A percentile compares a stretch with the other conserved stretches of the same genome.
Evolutionary conservation across 1,284 basidiomycete genomes (phyloP).

Genomic region (Coniferiporia weirii): DNA sequence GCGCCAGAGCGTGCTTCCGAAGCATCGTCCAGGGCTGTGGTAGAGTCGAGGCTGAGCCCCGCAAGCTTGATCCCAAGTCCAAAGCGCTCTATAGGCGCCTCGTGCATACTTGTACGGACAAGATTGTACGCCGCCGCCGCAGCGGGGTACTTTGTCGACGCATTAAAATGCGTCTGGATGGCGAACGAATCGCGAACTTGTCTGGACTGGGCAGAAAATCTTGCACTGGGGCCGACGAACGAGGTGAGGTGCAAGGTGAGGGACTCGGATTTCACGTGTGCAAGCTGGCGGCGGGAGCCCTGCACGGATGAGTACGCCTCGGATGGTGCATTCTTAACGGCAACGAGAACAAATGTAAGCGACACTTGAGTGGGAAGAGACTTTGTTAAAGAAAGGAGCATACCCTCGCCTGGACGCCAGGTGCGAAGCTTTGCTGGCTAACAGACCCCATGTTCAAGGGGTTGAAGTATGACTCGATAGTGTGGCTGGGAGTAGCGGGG

Average conservation of each 20-base stretch:
- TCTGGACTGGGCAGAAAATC: no score
- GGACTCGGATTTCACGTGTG: not conserved
- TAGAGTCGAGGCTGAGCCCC: not conserved
- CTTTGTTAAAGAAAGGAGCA: not conserved
- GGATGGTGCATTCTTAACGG: not conserved
- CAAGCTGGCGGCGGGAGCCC: not conserved
- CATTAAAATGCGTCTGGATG: not conserved
- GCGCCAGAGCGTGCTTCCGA: no score
- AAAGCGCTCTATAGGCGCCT: no score
- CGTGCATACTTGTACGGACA: not conserved
- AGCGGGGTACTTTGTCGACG: not conserved
- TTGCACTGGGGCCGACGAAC: not conserved
- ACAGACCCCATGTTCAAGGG: not conserved
- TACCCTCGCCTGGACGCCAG: not conserved
- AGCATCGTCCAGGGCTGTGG: no score
- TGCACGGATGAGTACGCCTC: not conserved
- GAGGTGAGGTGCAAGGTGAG: not conserved
- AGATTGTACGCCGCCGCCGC: not conserved
- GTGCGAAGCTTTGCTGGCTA: not conserved
- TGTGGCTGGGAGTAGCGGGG: not conserved
- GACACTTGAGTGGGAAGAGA: not conserved
- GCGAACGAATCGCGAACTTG: no score
- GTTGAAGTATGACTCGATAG: not conserved
- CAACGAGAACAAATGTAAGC: not conserved
- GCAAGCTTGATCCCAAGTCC: not conserved